Base-by-base conservation (phyloP, 148 eudicot species). In the Chenopodium quinoa region DNA sequence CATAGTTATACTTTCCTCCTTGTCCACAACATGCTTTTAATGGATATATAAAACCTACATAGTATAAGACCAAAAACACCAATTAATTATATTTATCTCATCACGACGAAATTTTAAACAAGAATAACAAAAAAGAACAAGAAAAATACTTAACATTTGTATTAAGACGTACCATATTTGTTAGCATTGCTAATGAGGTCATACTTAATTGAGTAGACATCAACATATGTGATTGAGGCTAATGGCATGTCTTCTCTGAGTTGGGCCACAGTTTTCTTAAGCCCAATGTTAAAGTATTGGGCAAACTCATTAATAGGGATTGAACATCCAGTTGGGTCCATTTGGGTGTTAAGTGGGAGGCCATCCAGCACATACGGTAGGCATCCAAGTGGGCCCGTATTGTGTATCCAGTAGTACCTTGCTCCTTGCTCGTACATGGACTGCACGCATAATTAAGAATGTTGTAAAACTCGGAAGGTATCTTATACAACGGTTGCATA, bases 361-460 rank as follows among this genome's bases (percentile, higher is more conserved):
- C 87, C 83, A 58, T 89, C 91, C 86, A 90, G 52, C 73, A 93
- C 78, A 25, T 91, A 92, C 0, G 94, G 89, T 46, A 91, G 85
- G 74, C 97, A 94, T 1, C 98, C 94, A 16, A 91, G 84, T 6
- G 98, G 97, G 13, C 93, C 97, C 14, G 97, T 94, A 37, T 92
- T 91, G 81, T 94, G 98, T 86, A 94, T 87, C 97, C 98, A 94
- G 77, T 89, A 91, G 37, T 88, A 88, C 82, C 98, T 87, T 0
- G 87, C 98, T 71, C 93, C 94, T 68, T 68, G 80, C 22, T n/a
- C 70, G 80, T 92, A 88, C 54, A 93, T 75, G 78, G 62, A 2
- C 94, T 91, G 78, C 64, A 27, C 27, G 68, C 32, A 19, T n/a
- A 37, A 64, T 31, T 40, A 40, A 40, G 44, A 40, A 40, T 40